Conservation (phyloP, 208 protist species). For the Crithidia brevicula region DNA sequence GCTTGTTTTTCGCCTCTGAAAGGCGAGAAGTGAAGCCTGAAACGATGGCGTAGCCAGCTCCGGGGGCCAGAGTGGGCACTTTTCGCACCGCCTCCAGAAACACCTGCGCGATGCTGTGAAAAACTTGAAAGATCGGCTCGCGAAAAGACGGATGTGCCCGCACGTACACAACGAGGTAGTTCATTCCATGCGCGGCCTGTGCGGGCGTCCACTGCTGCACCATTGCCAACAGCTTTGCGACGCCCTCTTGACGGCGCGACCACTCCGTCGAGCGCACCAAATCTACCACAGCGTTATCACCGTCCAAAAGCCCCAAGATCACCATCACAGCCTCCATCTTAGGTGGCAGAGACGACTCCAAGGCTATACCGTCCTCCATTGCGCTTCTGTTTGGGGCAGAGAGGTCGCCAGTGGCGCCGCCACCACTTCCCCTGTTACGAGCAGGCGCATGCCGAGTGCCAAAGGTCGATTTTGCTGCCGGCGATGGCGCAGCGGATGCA, state of each 20-base stretch:
- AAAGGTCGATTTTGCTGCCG: background rate
- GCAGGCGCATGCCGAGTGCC: background rate
- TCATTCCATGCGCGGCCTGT: conserved; percentile 50
- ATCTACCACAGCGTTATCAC: conserved; percentile 56
- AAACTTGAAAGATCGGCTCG: conserved; percentile 85
- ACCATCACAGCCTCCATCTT: conserved; percentile 65
- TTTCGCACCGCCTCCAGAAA: conserved; percentile 49
- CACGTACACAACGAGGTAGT: conserved; percentile 71
- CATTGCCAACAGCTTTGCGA: conserved; percentile 54
- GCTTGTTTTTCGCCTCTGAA: conserved; percentile 76
- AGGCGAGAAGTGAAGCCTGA: conserved; percentile 60
- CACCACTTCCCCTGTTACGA: background rate
- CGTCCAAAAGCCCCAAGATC: conserved; percentile 66
- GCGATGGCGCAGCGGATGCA: background rate
- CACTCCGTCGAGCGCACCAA: conserved; percentile 81
- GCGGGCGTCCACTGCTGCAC: conserved; percentile 59
- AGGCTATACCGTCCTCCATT: conserved; percentile 59
- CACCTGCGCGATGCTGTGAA: conserved; percentile 44
- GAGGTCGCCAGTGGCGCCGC: background rate
- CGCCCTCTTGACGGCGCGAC: conserved; percentile 64
- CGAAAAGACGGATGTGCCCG: conserved; percentile 66
- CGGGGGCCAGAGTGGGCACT: conserved; percentile 42
- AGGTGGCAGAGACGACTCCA: conserved; percentile 75
- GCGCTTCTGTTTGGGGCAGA: conserved; percentile 3
- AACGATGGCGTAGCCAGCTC: conserved; percentile 74